phyloP scores from a whole-genome alignment of 805 yeast genomes.

The Candida awuae region DNA sequence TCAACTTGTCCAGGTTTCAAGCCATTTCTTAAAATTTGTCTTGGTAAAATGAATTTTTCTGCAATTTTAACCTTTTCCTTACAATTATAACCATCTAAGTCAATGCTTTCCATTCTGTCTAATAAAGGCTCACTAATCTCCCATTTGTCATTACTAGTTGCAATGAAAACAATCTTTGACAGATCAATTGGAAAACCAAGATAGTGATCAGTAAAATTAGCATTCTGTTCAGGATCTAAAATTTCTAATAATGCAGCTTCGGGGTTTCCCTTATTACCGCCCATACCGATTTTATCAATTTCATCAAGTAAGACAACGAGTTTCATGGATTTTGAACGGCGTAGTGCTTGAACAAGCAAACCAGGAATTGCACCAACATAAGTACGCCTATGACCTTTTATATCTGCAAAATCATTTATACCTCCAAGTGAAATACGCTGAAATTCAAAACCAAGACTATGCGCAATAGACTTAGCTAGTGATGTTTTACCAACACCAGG shows the following conservation, averaged over 20 bases:
- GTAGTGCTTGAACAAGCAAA: slow-evolving; percentile 61
- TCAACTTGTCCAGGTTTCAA: slow-evolving; percentile 37
- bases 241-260: slow-evolving; percentile 85
- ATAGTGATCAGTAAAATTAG: slow-evolving; percentile 70
- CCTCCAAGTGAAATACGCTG: slow-evolving; percentile 84
- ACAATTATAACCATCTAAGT: slow-evolving; percentile 70
- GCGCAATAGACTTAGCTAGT: slow-evolving; percentile 73
- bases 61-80: slow-evolving; percentile 72
- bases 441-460: slow-evolving; percentile 62
- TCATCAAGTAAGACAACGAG: slow-evolving; percentile 82
- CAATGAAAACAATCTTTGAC: slow-evolving; percentile 71
- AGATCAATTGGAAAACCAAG: slow-evolving; percentile 80
- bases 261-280: slow-evolving; percentile 58
- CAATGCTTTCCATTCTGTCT: slow-evolving; percentile 79
- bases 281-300: slow-evolving; percentile 52
- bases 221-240: slow-evolving; percentile 84
- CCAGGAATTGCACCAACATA: slow-evolving; percentile 95
- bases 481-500: slow-evolving; percentile 94
- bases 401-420: slow-evolving; percentile 79
- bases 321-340: slow-evolving; percentile 70
- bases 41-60: slow-evolving; percentile 58
- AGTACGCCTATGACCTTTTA: slow-evolving; percentile 84
- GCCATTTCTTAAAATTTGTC: slow-evolving; percentile 66
- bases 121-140: slow-evolving; percentile 67
- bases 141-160: slow-evolving; percentile 76